Conservation (phyloP, 768 basidiomycete species). For the Roridomyces roridus region DNA sequence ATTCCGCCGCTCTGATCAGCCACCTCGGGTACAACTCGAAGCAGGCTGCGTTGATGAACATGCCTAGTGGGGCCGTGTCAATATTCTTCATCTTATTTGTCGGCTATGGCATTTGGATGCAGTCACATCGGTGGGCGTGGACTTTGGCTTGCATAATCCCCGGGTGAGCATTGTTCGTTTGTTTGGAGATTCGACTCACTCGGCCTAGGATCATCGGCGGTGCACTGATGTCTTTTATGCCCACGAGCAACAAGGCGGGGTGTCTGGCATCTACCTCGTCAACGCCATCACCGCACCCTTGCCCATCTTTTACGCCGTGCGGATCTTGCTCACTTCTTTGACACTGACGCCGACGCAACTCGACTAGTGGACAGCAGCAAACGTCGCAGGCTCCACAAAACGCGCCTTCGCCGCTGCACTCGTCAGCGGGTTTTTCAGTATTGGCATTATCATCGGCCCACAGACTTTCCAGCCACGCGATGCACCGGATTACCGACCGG, state of each 20-base stretch:
- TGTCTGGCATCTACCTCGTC: neutral
- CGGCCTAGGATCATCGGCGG: neutral
- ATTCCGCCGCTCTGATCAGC: neutral
- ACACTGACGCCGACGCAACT: neutral
- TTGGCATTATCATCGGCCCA: neutral
- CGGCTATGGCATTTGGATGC: neutral
- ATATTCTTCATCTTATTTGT: neutral
- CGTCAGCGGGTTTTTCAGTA: neutral
- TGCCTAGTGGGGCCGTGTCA: neutral
- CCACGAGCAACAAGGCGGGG: neutral
- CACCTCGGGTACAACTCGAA: neutral
- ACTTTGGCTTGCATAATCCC: neutral
- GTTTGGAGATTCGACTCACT: neutral
- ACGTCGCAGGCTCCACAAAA: neutral
- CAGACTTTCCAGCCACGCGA: neutral
- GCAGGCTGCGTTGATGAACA: neutral
- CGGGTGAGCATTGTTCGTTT: neutral
- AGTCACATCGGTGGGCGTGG: neutral
- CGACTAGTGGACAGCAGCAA: neutral
- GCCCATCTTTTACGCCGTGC: neutral
- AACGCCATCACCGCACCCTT: neutral
- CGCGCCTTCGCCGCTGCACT: neutral
- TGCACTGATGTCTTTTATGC: neutral
- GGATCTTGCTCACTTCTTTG: too few species aligned
- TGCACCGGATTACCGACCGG: neutral